phyloP scores from a whole-genome alignment of 2,329 filamentous ascomycete species.

The Diplodia intermedia region DNA sequence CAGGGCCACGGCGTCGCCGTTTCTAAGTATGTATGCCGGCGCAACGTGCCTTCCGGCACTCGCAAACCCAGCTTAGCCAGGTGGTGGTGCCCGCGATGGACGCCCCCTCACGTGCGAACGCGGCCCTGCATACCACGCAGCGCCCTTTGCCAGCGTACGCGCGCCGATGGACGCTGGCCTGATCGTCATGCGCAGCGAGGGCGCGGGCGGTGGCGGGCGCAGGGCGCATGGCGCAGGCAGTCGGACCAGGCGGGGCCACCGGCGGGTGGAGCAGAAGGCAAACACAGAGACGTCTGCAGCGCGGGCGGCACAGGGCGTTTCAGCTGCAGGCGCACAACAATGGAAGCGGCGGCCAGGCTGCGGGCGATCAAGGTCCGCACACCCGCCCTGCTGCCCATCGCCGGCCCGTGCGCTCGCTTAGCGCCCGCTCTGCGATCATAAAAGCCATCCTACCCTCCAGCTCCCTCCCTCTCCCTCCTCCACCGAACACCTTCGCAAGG shows the following conservation, averaged over 20 bases:
- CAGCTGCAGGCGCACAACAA: conserved; percentile 22
- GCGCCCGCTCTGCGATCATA: conserved; percentile 13
- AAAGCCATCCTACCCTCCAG: conserved; percentile 19
- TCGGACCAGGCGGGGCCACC: not conserved
- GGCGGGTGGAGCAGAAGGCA: not conserved
- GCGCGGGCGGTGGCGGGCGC: conserved; percentile 5
- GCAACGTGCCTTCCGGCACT: not conserved
- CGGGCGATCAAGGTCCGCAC: conserved; percentile 9
- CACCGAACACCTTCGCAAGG: conserved; percentile 27
- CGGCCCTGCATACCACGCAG: conserved; percentile 1
- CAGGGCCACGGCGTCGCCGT: not conserved
- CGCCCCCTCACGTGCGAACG: not conserved
- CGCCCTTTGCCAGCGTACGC: not conserved
- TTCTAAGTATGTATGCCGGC: not conserved
- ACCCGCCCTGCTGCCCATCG: conserved; percentile 5
- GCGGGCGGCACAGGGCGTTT: conserved; percentile 25
- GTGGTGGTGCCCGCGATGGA: not conserved
- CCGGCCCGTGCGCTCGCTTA: conserved; percentile 22
- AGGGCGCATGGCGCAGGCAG: not conserved
- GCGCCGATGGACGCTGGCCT: not conserved
- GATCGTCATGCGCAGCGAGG: conserved; percentile 10
- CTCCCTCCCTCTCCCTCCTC: conserved; percentile 11
- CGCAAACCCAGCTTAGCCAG: not conserved
- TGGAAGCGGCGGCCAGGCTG: conserved; percentile 8
- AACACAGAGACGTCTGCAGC: conserved; percentile 9